These are phyloP conservation scores for Fusarium sp. DNA, from an alignment of 2,329 filamentous ascomycete species.

Conservation along the genomic window DNA sequence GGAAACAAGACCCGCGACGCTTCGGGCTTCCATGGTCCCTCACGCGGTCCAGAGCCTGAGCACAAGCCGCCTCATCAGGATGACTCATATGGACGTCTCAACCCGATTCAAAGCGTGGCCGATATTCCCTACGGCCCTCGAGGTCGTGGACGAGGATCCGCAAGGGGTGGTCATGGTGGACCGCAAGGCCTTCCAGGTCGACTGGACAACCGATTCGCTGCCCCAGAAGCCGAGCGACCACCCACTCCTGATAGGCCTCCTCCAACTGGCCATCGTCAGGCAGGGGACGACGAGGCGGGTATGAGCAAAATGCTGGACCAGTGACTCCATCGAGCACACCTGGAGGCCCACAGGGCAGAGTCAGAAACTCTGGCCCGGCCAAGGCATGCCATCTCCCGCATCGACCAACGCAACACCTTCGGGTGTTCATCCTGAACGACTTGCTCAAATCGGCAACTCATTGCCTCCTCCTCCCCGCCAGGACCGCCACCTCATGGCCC, in stretches of 20 bases:
- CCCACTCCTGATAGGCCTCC: slow-evolving; percentile 64
- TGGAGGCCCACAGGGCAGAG: slow-evolving; percentile 54
- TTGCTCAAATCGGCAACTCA: slow-evolving; percentile 58
- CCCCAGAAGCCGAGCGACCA: slow-evolving; percentile 55
- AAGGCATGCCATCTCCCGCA: slow-evolving; percentile 40
- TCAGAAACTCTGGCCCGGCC: slow-evolving; percentile 52
- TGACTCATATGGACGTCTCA: slow-evolving; percentile 72
- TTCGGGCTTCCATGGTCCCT: slow-evolving; percentile 52
- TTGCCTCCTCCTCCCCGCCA: slow-evolving; percentile 50
- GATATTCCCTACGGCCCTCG: slow-evolving; percentile 68
- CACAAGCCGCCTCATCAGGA: slow-evolving; percentile 67
- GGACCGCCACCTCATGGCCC: slow-evolving; percentile 44
- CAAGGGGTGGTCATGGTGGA: slow-evolving; percentile 51
- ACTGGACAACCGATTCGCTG: slow-evolving; percentile 57
- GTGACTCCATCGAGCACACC: slow-evolving; percentile 45
- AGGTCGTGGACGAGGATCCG: slow-evolving; percentile 60
- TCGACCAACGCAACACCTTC: slow-evolving; percentile 43
- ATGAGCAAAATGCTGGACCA: slow-evolving; percentile 51
- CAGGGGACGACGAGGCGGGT: slow-evolving; percentile 59
- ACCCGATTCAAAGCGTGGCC: slow-evolving; percentile 60
- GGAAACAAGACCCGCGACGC: slow-evolving; percentile 57
- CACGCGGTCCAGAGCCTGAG: slow-evolving; percentile 60
- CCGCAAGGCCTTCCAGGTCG: slow-evolving; percentile 54
- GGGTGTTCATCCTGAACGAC: slow-evolving; percentile 63
- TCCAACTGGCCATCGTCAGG: slow-evolving; percentile 65